Base-by-base conservation (phyloP, 257 asterid species). In the Apocynum venetum region DNA sequence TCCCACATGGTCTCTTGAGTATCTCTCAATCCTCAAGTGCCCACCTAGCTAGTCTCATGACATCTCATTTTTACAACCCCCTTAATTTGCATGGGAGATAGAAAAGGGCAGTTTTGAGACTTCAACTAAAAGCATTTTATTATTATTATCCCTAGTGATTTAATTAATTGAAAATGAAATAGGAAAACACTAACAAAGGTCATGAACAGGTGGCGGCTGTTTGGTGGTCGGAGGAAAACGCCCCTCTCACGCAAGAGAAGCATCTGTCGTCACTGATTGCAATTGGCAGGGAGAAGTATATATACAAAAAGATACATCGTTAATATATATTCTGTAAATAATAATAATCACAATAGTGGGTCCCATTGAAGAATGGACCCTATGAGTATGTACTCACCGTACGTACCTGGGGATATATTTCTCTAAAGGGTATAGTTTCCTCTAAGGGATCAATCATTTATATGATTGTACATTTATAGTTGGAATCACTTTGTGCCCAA, bases 191-290 rank as follows among this genome's bases (percentile, higher is more conserved):
- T 1, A 12, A 35, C 47, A 53, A 68, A 75, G 57, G 53, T 59
- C 60, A 55, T 19, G 72, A 75, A 87, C 90, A 91, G 88, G 87
- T 91, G 94, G 88, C 86, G 85, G 88, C 84, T 84, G 84, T 55
- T 63, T 41, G 77, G n/a, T 84, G 84, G 89, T 68, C 73, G 56
- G 82, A 80, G 80, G 82, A 91, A 80, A 75, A 61, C 88, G 36
- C 70, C 44, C 81, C 87, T 84, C 80, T 88, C 93, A 91, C 91
- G 94, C 93, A 87, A 88, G 36, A 40, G 61, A 79, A 61, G 61
- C 75, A 83, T 67, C 65, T 71, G 74, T 87, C 94, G 91, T 89
- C 94, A 91, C 81, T 76, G 53, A 81, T 84, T 82, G 85, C 84
- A 84, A 82, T 52, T 78, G 86, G 90, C 91, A 86, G 85, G 90